phyloP scores from a whole-genome alignment of 345 rosid species.

The Citrus mangshanensis region DNA sequence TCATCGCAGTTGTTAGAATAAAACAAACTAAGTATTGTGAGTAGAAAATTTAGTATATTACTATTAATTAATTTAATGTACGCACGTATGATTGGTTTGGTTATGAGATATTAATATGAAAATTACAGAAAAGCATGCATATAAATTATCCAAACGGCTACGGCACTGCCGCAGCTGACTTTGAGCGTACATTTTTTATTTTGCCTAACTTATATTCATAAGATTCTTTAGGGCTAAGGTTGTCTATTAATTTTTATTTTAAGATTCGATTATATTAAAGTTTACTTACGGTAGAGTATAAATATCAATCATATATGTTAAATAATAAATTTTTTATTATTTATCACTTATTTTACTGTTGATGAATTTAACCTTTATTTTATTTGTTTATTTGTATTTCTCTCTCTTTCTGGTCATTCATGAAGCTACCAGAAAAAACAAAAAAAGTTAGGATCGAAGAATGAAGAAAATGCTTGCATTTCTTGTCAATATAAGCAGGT shows the following conservation, averaged over 20 bases:
- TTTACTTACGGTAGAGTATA: rapidly evolving
- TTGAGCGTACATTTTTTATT: not conserved
- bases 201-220: not conserved
- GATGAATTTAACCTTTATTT: no score
- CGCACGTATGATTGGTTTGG: no score
- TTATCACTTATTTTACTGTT: no score
- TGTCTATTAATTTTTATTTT: no score
- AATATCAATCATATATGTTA: rapidly evolving
- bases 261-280: rapidly evolving
- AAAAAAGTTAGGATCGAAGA: not conserved
- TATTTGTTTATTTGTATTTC: no score
- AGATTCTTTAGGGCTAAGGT: no score
- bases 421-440: not conserved
- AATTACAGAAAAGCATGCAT: not conserved
- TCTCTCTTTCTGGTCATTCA: not conserved
- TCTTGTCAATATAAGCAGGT: conserved; percentile 4
- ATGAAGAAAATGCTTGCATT: not conserved
- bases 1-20: no score
- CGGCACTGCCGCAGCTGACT: conserved; percentile 14
- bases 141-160: not conserved
- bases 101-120: no score
- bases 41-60: no score
- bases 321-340: no score
- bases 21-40: no score
- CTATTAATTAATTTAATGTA: no score